Conservation (phyloP, 2,329 filamentous ascomycete genomes). For the Coleophoma crateriformis region DNA sequence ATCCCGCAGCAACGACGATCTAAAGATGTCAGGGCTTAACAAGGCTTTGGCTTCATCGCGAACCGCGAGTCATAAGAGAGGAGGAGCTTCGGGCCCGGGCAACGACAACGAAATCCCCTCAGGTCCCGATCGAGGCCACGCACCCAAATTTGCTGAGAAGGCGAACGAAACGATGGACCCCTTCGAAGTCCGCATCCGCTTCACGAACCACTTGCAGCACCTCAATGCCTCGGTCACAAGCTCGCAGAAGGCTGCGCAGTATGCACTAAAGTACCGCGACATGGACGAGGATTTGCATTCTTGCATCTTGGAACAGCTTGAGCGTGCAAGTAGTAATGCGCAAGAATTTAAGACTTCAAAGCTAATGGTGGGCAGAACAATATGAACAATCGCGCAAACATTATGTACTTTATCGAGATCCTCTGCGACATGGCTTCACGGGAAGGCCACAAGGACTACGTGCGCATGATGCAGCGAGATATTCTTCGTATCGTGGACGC, state of each 20-base stretch:
- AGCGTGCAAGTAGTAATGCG: conserved; percentile 52
- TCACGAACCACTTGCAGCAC: conserved; percentile 83
- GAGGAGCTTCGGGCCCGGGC: no score
- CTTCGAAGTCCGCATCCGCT: conserved; percentile 97
- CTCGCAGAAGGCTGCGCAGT: conserved; percentile 87
- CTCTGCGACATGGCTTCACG: conserved; percentile 61
- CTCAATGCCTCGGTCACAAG: conserved; percentile 87
- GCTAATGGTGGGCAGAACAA: conserved; percentile 54
- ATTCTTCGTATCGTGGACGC: conserved; percentile 88
- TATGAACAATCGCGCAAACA: conserved; percentile 96
- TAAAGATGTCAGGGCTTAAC: not conserved
- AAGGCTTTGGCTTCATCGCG: not conserved
- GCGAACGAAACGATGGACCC: conserved; percentile 48
- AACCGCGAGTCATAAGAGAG: no score
- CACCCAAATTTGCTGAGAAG: not conserved
- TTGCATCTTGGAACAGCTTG: conserved; percentile 93
- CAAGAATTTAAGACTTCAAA: not conserved
- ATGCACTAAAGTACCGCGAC: conserved; percentile 88
- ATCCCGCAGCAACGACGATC: not conserved
- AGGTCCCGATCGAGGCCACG: conserved; percentile 4
- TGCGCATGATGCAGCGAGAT: conserved; percentile 92
- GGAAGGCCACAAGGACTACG: conserved; percentile 76
- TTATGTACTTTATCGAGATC: conserved; percentile 98
- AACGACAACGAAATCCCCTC: not conserved
- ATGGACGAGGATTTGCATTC: conserved; percentile 97